Percentiles rank a stretch among this genome's conserved stretches.
These are phyloP conservation scores for Tulasnella sp. DNA, from an alignment of 768 basidiomycete species.

Conservation along the genomic window DNA sequence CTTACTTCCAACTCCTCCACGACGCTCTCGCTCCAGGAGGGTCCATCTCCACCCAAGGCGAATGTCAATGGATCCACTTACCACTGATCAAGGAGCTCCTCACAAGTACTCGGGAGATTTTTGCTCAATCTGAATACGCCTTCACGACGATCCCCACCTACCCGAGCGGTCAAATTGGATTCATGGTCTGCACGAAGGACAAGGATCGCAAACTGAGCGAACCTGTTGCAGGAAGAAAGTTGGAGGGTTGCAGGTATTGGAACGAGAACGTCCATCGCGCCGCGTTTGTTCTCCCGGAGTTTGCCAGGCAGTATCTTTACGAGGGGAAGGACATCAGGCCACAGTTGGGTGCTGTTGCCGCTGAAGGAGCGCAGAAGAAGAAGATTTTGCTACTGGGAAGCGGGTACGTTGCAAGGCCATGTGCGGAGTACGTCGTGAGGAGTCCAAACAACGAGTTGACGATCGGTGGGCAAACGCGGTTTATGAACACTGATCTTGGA, in stretches of 20 bases:
- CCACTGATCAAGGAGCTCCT: conserved; percentile 79
- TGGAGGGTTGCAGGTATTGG: conserved; percentile 80
- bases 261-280: conserved; percentile 76
- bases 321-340: conserved; percentile 74
- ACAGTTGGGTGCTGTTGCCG: conserved; percentile 66
- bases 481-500: neutral
- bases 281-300: conserved; percentile 93
- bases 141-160: conserved; percentile 98
- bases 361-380: conserved; percentile 59
- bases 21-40: conserved; percentile 89
- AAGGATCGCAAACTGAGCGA: conserved; percentile 64
- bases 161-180: conserved; percentile 97
- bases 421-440: conserved; percentile 89
- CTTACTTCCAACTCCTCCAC: conserved; percentile 93
- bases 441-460: conserved; percentile 81
- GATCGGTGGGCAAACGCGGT: conserved; percentile 61
- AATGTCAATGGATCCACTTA: conserved; percentile 94
- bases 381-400: conserved; percentile 89
- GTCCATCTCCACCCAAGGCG: conserved; percentile 93
- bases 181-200: conserved; percentile 85
- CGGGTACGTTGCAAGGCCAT: conserved; percentile 95
- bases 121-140: conserved; percentile 85
- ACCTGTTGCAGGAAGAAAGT: conserved; percentile 62
- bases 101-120: conserved; percentile 68
- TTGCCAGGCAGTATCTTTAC: conserved; percentile 72